Evolutionary conservation across 2,329 filamentous ascomycete species (phyloP), one percentile per base, ranked within the genome.

Genomic region (Fusarium tanahbumbuense): DNA sequence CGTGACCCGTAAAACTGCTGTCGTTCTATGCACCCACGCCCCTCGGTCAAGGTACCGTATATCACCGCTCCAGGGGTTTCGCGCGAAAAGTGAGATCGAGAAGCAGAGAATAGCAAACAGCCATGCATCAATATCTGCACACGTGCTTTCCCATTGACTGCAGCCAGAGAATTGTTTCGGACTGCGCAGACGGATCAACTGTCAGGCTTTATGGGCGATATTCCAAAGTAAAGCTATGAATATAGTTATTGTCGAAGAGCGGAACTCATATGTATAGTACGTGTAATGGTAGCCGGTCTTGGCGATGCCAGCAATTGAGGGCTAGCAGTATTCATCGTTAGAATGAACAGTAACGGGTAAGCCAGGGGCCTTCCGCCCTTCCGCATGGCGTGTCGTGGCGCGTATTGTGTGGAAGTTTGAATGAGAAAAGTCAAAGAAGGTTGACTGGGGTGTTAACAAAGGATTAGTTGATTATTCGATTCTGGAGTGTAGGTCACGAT

Each of bases 61-160:
- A 74, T 71, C 70, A 73, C 71, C 70, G 70, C 66, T 70, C 55
- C 54, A 65, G 67, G 67, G 64, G 68, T 63, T 62, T 56, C 23
- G 45, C 32, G 34, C 37, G 42, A 40, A 56, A 49, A 55, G 40
- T 50, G 50, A 50, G 34, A 37, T 64, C 22, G 41, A 56, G 54
- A 34, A 57, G 28, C 44, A 34, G 47, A 37, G 22, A 40, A 49
- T 56, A 58, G 23, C 49, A 41, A 52, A 58, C 52, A 40, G 20
- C 30, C 48, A 61, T 68, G 53, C 55, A 48, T 47, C 48, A 55
- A 54, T 53, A 42, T 28, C 22, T 22, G 53, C 49, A 63, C 49
- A 65, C 62, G 50, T 69, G 50, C 57, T 65, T 54, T 25, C 13
- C 41, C 16, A 15, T n/a, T 15, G 47, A 15, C 20, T 23, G 34